Evolutionary conservation across 306 rosid genomes (phyloP).

Genomic region (Lagenaria siceraria): DNA sequence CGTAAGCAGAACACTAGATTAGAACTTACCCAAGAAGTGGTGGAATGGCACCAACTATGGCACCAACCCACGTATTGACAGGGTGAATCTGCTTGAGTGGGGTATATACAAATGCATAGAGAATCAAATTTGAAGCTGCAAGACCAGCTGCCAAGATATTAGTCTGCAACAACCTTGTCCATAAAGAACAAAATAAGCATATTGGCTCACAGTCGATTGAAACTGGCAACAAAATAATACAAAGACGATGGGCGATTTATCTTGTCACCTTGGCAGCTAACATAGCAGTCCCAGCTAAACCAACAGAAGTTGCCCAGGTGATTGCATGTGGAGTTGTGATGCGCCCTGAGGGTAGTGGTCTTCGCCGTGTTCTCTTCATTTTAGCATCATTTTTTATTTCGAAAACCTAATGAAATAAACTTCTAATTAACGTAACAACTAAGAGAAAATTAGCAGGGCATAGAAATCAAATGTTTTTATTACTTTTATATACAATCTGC

Average conservation of each 20-base stretch:
- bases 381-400: conserved; percentile 72
- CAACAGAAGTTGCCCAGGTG: conserved; percentile 61
- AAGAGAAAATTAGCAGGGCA: neutral
- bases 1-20: neutral
- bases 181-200: conserved; percentile 36
- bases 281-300: conserved; percentile 66
- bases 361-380: conserved; percentile 70
- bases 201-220: conserved; percentile 9
- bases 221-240: neutral
- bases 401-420: conserved; percentile 37
- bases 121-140: conserved; percentile 74
- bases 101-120: conserved; percentile 83
- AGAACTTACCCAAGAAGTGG: conserved; percentile 84
- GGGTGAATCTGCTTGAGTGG: conserved; percentile 96
- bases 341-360: conserved; percentile 94
- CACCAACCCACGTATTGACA: conserved; percentile 95
- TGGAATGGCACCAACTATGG: conserved; percentile 93
- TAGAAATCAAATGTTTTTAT: neutral
- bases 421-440: neutral
- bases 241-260: conserved; percentile 12
- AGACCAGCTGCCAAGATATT: conserved; percentile 96
- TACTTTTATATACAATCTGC: neutral
- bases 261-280: conserved; percentile 67
- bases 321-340: conserved; percentile 64
- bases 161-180: conserved; percentile 91